Evolutionary conservation across 768 basidiomycete species (phyloP).

Genomic region (Chalciporus pseudorubinellus): DNA sequence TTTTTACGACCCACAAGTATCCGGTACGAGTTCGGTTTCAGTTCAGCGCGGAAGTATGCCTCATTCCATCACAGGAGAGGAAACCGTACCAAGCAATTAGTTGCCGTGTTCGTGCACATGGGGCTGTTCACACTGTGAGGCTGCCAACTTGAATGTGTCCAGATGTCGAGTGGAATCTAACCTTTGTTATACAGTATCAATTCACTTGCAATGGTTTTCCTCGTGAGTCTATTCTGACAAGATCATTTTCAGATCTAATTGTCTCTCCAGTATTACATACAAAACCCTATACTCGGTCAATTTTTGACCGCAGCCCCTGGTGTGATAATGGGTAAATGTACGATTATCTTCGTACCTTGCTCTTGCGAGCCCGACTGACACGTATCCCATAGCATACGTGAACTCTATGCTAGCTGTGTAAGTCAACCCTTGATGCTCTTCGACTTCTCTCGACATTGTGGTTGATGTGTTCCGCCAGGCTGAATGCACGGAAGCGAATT

Average conservation of each 20-base stretch:
- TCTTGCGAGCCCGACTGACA: neutral
- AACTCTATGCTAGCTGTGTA: slow-evolving; percentile 25
- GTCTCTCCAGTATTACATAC: slow-evolving; percentile 10
- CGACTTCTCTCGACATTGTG: neutral
- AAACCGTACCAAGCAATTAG: no score
- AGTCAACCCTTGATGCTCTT: neutral
- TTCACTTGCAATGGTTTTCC: slow-evolving; percentile 8
- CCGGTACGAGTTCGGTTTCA: no score
- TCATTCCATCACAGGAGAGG: no score
- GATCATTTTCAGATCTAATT: neutral
- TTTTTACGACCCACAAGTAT: no score
- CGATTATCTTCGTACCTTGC: neutral
- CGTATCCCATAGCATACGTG: slow-evolving; percentile 14
- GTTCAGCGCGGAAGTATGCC: no score
- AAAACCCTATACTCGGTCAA: neutral
- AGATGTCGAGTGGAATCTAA: neutral
- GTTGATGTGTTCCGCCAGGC: neutral
- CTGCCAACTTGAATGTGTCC: no score
- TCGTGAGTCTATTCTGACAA: slow-evolving; percentile 3
- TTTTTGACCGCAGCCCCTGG: slow-evolving; percentile 7
- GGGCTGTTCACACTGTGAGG: slow-evolving; percentile 18
- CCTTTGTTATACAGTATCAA: no score
- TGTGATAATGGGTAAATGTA: slow-evolving; percentile 15
- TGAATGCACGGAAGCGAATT: slow-evolving; percentile 10
- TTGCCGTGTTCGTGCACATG: slow-evolving; percentile 11